Conservation (phyloP, 495 filamentous ascomycete genomes). For the Aspergillus panamensis region DNA sequence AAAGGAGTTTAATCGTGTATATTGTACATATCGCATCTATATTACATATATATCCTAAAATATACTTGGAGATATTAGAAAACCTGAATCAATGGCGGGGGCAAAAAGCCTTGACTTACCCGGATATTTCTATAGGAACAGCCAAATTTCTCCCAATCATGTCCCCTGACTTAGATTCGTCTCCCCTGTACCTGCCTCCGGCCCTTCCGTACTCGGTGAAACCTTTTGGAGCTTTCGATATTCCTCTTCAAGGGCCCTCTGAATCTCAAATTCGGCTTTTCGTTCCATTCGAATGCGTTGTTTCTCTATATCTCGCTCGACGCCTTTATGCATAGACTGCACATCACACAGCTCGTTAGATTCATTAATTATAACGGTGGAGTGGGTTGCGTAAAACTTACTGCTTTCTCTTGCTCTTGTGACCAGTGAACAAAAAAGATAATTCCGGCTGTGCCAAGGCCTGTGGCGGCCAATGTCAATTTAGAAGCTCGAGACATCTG, state of each 20-base stretch:
- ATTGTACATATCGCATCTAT: conserved; percentile 25
- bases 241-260: conserved; percentile 78
- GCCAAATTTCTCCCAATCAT: conserved; percentile 2
- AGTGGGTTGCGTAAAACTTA: conserved; percentile 37
- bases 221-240: conserved; percentile 83
- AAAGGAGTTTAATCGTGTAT: conserved; percentile 13
- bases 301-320: conserved; percentile 92
- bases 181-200: conserved; percentile 19
- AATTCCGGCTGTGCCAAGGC: conserved; percentile 69
- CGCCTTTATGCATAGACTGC: conserved; percentile 82
- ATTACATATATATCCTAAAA: conserved; percentile 9
- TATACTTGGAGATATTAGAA: not conserved
- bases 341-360: not conserved
- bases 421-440: conserved; percentile 85
- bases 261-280: conserved; percentile 90
- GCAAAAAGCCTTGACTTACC: conserved; percentile 3
- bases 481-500: conserved; percentile 88
- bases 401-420: conserved; percentile 82
- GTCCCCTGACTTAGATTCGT: conserved; percentile 24
- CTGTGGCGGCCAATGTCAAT: conserved; percentile 73
- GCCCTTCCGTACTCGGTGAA: conserved; percentile 30
- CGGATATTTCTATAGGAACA: not conserved
- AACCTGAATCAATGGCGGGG: not conserved
- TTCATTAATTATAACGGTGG: conserved; percentile 1
- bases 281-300: conserved; percentile 84